Conservation (phyloP, 352 stramenopile genomes). For the Phytophthora palmivora region DNA sequence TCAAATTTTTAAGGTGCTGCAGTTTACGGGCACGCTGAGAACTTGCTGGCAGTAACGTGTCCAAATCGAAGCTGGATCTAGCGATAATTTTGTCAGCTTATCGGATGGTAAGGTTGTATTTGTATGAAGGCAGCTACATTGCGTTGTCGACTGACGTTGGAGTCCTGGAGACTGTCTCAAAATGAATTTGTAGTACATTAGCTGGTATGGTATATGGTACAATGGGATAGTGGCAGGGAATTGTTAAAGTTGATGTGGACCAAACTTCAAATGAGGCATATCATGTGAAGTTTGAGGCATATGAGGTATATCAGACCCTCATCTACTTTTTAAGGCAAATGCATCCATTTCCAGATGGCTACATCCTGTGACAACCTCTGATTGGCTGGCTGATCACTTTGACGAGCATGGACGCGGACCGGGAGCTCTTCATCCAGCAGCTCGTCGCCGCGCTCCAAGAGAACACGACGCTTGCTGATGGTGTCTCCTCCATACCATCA, state of each 20-base stretch:
- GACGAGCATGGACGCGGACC: slow-evolving; percentile 37
- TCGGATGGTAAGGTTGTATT: slow-evolving; percentile 5
- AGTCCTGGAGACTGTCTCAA: no score
- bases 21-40: no score
- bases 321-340: neutral
- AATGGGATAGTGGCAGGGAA: no score
- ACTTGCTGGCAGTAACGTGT: no score
- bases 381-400: neutral
- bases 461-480: slow-evolving; percentile 38
- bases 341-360: neutral
- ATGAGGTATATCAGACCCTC: no score
- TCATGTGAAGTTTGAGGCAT: no score
- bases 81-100: slow-evolving; percentile 7
- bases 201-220: no score
- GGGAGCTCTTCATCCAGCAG: slow-evolving; percentile 60
- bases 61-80: no score
- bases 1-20: no score
- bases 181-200: no score
- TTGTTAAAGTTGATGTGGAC: no score
- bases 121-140: slow-evolving; percentile 2
- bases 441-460: slow-evolving; percentile 64
- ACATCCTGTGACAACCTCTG: neutral
- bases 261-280: no score
- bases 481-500: slow-evolving; percentile 2
- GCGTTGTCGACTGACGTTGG: neutral